Evolutionary conservation across 208 protist species (phyloP).

Genomic region (Entamoeba dispar): DNA sequence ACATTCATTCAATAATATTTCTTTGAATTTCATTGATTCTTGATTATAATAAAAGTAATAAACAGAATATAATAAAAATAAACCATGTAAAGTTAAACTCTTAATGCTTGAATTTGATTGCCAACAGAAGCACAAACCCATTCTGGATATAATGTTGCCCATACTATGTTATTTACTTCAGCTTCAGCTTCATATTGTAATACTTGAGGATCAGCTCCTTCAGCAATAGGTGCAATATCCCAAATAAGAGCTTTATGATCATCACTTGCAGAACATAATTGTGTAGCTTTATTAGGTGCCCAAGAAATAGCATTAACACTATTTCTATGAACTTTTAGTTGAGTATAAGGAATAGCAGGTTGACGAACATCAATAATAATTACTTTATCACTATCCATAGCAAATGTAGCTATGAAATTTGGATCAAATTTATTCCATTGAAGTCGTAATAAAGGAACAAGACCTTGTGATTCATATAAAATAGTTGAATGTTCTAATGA

Average conservation of each 20-base stretch:
- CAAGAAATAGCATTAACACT: conserved; percentile 6
- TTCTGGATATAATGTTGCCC: not conserved
- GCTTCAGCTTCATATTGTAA: not conserved
- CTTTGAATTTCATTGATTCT: too few relatives aligned
- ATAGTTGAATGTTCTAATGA: conserved; percentile 7
- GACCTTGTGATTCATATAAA: not conserved
- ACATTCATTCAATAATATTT: too few relatives aligned
- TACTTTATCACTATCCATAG: not conserved
- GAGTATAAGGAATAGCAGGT: not conserved
- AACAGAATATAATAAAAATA: too few relatives aligned
- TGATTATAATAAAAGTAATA: too few relatives aligned
- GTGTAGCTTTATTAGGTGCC: not conserved
- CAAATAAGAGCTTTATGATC: not conserved
- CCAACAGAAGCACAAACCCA: not conserved
- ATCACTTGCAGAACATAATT: not conserved
- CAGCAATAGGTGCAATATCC: not conserved
- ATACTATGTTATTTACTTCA: not conserved
- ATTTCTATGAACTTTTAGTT: not conserved
- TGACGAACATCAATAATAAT: not conserved
- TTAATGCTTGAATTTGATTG: not conserved
- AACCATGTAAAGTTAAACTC: not conserved
- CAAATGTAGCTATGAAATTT: not conserved
- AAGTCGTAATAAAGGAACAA: not conserved
- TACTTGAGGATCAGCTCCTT: not conserved
- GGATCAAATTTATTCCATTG: not conserved